These are phyloP conservation scores for Scutellaria minor DNA, from an alignment of 257 asterid species.

Conservation along the genomic window DNA sequence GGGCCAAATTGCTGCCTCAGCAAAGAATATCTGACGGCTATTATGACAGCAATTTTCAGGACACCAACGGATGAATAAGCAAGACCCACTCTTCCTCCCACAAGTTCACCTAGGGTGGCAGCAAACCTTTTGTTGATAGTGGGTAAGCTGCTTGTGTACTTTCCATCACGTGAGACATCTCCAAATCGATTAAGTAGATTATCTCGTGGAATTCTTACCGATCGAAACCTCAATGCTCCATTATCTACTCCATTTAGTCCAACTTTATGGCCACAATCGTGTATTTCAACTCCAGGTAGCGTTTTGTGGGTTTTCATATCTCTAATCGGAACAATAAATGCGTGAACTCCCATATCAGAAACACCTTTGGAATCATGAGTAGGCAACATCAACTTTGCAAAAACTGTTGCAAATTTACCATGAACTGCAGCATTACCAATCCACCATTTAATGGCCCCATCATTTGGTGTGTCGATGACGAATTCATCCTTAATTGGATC, in stretches of 20 bases:
- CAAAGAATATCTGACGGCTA: conserved; percentile 85
- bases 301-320: conserved; percentile 73
- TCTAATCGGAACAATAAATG: conserved; percentile 90
- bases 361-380: conserved; percentile 72
- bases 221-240: conserved; percentile 81
- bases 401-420: conserved; percentile 97
- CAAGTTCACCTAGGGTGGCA: conserved; percentile 97
- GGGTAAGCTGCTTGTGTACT: conserved; percentile 85
- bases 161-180: conserved; percentile 85
- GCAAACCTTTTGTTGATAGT: conserved; percentile 85
- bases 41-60: conserved; percentile 72
- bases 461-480: conserved; percentile 86
- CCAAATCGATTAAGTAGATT: conserved; percentile 95
- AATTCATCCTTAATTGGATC: conserved; percentile 87
- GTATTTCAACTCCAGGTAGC: conserved; percentile 85
- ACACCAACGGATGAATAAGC: conserved; percentile 95
- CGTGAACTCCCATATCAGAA: conserved; percentile 97
- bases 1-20: conserved; percentile 97
- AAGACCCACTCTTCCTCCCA: conserved; percentile 97
- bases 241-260: conserved; percentile 97
- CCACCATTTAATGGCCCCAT: conserved; percentile 99
- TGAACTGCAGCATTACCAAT: conserved; percentile 99
- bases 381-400: conserved; percentile 85
- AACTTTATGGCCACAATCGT: conserved; percentile 94
- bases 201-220: conserved; percentile 91